Evolutionary conservation across 2,329 filamentous ascomycete genomes (phyloP).

Genomic region (Phyllosticta capitalensis): DNA sequence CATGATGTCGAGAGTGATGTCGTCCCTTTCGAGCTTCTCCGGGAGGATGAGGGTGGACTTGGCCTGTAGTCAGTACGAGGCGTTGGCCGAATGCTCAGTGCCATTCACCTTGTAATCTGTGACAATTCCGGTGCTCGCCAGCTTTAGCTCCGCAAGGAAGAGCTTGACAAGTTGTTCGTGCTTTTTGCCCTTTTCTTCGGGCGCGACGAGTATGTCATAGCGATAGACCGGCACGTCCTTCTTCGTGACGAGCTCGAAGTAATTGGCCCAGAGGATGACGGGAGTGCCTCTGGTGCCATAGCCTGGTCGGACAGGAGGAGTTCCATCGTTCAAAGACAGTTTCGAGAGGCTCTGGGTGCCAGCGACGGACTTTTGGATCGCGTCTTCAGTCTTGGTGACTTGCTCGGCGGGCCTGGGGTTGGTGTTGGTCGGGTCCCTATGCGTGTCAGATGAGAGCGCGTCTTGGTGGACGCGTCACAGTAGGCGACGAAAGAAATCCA

Average conservation of each 20-base stretch:
- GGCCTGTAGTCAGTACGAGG: no score
- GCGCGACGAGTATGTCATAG: constrained; percentile 19
- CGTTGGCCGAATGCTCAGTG: no score
- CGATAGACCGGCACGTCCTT: constrained; percentile 15
- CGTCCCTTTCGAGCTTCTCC: constrained; percentile 1
- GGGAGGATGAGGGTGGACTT: constrained; percentile 1
- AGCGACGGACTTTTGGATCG: constrained; percentile 20
- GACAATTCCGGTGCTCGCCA: not conserved
- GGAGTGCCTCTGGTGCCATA: constrained; percentile 28
- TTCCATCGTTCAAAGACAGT: constrained; percentile 10
- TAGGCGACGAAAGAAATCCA: no score
- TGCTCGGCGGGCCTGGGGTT: constrained; percentile 1
- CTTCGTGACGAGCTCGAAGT: constrained; percentile 20
- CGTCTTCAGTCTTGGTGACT: constrained; percentile 14
- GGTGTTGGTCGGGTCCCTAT: not conserved
- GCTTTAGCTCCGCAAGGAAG: constrained; percentile 26
- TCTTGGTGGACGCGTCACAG: not conserved
- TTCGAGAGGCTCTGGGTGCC: constrained; percentile 17
- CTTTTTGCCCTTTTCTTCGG: constrained; percentile 31
- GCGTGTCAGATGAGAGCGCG: not conserved
- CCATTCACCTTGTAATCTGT: not conserved
- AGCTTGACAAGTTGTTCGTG: constrained; percentile 40
- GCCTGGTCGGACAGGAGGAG: constrained; percentile 16
- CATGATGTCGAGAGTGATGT: constrained; percentile 14
- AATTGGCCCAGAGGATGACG: constrained; percentile 34